These are phyloP conservation scores for Adansonia madagascariensis DNA, from an alignment of 441 rosid genomes.

Conservation along the genomic window DNA sequence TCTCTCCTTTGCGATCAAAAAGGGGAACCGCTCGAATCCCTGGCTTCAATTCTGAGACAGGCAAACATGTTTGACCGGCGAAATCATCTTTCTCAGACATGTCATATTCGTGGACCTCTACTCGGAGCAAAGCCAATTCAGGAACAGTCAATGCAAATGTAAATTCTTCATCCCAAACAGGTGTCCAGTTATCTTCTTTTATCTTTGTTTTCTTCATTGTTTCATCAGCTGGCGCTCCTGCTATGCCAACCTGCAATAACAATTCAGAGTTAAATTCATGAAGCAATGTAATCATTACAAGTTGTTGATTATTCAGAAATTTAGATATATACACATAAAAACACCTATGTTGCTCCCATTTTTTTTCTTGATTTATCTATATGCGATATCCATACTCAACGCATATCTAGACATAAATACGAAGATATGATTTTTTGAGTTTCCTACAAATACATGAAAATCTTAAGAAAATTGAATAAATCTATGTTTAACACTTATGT, in stretches of 20 bases:
- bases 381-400: too few species aligned
- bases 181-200: conserved; percentile 69
- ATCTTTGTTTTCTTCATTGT: conserved; percentile 64
- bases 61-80: conserved; percentile 78
- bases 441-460: too few species aligned
- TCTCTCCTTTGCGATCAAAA: conserved; percentile 47
- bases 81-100: conserved; percentile 79
- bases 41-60: conserved; percentile 58
- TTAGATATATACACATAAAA: too few species aligned
- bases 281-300: background rate
- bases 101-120: conserved; percentile 81
- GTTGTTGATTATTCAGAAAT: too few species aligned
- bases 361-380: too few species aligned
- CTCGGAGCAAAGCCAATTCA: conserved; percentile 68
- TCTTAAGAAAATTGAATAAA: too few species aligned
- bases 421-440: too few species aligned
- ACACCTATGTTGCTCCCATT: too few species aligned
- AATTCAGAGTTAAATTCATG: background rate
- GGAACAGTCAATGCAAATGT: conserved; percentile 80
- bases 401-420: too few species aligned
- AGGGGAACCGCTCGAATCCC: conserved; percentile 74
- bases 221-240: conserved; percentile 72
- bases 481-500: too few species aligned
- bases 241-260: conserved; percentile 63
- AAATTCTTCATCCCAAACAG: conserved; percentile 73